Evolutionary conservation across 176 grass and related monocot species (phyloP).

Genomic region (Musa troglodytarum): DNA sequence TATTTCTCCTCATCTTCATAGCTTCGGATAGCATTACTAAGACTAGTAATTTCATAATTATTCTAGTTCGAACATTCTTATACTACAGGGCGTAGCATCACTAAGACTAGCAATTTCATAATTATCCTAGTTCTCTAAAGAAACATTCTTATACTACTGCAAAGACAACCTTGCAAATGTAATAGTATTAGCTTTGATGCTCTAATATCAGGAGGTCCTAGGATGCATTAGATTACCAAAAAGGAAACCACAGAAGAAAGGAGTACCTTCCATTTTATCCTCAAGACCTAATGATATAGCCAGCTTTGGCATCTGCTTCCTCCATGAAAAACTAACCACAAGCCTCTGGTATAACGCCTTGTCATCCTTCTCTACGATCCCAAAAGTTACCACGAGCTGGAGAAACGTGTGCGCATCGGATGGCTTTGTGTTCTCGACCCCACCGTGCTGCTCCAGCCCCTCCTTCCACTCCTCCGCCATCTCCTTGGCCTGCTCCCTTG

Average conservation of each 20-base stretch:
- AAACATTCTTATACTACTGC: not conserved
- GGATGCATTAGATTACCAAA: not conserved
- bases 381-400: slow-evolving; percentile 67
- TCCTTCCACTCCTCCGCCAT: slow-evolving; percentile 72
- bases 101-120: too few species aligned
- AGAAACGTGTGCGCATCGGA: slow-evolving; percentile 67
- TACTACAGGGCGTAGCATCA: not conserved
- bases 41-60: too few species aligned
- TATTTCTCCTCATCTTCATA: not conserved
- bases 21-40: too few species aligned
- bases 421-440: slow-evolving; percentile 55
- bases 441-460: slow-evolving; percentile 40
- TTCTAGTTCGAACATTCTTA: not conserved
- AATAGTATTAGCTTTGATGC: not conserved
- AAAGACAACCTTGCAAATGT: not conserved
- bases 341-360: slow-evolving; percentile 51
- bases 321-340: slow-evolving; percentile 62
- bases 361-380: slow-evolving; percentile 52
- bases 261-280: slow-evolving; percentile 71
- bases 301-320: slow-evolving; percentile 78
- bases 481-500: slow-evolving; percentile 35
- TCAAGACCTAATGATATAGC: slow-evolving; percentile 60
- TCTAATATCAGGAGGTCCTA: not conserved
- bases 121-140: too few species aligned
- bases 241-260: not conserved